Percentiles rank a stretch among this genome's conserved stretches.
These are phyloP conservation scores for Cercospora sp. DNA, from an alignment of 2,329 filamentous ascomycete genomes.

Conservation along the genomic window DNA sequence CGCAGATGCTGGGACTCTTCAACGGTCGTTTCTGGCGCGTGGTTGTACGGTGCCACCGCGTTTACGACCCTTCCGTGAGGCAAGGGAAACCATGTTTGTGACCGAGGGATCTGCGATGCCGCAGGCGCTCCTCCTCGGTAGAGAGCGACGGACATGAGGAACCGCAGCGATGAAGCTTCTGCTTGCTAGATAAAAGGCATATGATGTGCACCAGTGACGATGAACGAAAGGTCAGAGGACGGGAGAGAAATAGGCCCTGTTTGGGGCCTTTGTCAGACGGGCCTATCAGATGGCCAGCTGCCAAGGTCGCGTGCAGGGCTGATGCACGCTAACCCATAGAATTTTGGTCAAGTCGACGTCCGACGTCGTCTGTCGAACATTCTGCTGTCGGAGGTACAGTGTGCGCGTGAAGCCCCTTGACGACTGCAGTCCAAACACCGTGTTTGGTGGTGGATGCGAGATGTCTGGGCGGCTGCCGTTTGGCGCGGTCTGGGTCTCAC, in stretches of 20 bases:
- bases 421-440: slow-evolving; percentile 10
- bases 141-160: background rate
- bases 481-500: slow-evolving; percentile 18
- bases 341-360: background rate
- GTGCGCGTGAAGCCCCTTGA: slow-evolving; percentile 5
- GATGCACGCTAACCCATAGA: slow-evolving; percentile 1
- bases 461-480: slow-evolving; percentile 14
- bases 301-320: slow-evolving; percentile 5
- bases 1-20: background rate
- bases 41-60: background rate
- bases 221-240: slow-evolving; percentile 19
- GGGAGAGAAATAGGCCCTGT: background rate
- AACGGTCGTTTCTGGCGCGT: slow-evolving; percentile 3
- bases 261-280: background rate
- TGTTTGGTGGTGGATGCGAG: background rate
- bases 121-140: background rate
- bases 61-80: background rate
- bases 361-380: slow-evolving; percentile 13
- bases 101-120: background rate
- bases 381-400: slow-evolving; percentile 3
- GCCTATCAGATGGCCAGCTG: slow-evolving; percentile 9
- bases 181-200: background rate
- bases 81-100: background rate
- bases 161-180: background rate
- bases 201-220: slow-evolving; percentile 8